Base-by-base conservation (phyloP, 2,329 filamentous ascomycete genomes). In the Alternaria solani region DNA sequence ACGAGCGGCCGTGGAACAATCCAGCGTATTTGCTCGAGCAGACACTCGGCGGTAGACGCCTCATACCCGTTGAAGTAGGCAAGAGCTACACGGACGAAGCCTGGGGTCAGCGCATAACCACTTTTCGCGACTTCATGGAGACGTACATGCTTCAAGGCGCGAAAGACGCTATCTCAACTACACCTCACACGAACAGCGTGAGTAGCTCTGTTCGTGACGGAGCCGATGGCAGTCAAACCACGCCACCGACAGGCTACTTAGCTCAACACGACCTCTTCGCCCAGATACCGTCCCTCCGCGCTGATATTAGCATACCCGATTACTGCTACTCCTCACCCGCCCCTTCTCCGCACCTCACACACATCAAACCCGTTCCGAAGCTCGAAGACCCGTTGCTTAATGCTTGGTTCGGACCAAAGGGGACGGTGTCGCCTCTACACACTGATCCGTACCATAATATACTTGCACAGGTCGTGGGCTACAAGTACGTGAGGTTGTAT, bases 361-460 rank as follows among this genome's bases (percentile, higher is more conserved):
- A 66, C 20, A 51, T 69, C 47, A 68, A 70, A 23, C 41, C 67
- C 1, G 57, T 64, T 0, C 42, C 68, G 0, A 66, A 71, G 18
- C 75, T 82, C 20, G 74, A 79, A 8, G 84, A 87, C 23, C 92
- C 92, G 0, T 82, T 91, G 43, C 83, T 96, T 18, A 96, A 98
- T 78, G 93, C 92, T 7, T 99, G 95, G 95, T 90, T 98, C 64
- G 95, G 95, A 0, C 95, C 95, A 0, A 83, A 88, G 0, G 89
- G 88, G 51, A 98, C 95, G 0, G 94, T 97, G 64, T 97, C 93
- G 1, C 95, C 95, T 1, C 83, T 98, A 1, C 95, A 99, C 77
- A 96, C 93, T 2, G 95, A 98, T 72, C 92, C 91, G 1, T 96
- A 97, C 76, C 92, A 97, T 75, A 98, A 98, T 73, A 87, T 98